Evolutionary conservation across 2,329 filamentous ascomycete species (phyloP), one percentile per base, ranked within the genome.

Genomic region (Fusarium sp.): DNA sequence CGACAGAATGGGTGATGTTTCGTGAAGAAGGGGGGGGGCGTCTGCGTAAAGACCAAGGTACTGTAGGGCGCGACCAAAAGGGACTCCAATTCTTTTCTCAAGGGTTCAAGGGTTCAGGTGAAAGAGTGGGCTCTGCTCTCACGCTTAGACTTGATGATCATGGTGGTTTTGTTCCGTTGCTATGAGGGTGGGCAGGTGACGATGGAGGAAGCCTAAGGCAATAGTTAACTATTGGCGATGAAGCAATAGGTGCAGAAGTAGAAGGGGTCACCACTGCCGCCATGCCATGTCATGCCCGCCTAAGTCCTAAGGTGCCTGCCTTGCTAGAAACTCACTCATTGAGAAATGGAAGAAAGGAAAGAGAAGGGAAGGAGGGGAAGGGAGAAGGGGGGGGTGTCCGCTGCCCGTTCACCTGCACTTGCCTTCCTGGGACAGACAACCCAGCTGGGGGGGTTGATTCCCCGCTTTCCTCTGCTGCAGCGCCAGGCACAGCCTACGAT

Each of bases 101-200:
- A 62, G 63, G 49, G 63, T 62, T 55, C 57, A 60, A 62, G 57
- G 57, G 47, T 62, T 65, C 57, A 38, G 55, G 46, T 38, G 42
- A 56, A 58, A 49, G 52, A 57, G 68, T 69, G 65, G 67, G 41
- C 47, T 58, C 61, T 45, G 38, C 47, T 36, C 59, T 63, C 46
- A 15, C 55, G 57, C 55, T 42, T 18, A 50, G 37, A 46, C 37
- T 57, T 47, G 63, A 58, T 55, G 40, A 54, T 55, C 46, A 54
- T 54, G 23, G 42, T 61, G 38, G 47, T 40, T 65, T 45, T 26
- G 31, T 41, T 45, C 40, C 18, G 50, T 40, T 50, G 54, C n/a
- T 42, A 49, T 57, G 31, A 57, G 54, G 67, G 51, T 52, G 59
- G 60, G 67, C 68, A 69, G 65, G 61, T 71, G 68, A 71, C 57